Percentiles rank a stretch among this genome's conserved stretches.
phyloP scores from a whole-genome alignment of 1,284 basidiomycete genomes.

The Ganoderma boninense region DNA sequence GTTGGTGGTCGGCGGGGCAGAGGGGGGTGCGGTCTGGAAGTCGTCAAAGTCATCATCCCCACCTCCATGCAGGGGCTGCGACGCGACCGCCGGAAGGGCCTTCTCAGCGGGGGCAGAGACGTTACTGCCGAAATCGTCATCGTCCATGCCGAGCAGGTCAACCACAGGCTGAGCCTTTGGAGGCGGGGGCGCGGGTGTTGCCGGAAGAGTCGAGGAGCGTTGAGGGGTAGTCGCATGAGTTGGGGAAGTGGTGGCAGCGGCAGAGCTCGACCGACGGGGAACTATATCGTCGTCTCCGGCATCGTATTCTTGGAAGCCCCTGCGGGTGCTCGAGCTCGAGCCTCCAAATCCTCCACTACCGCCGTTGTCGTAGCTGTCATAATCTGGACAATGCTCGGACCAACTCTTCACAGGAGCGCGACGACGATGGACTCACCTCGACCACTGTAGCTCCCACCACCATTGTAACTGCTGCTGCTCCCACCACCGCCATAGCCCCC shows the following conservation, averaged over 20 bases:
- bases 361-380: conserved; percentile 43
- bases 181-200: conserved; percentile 50
- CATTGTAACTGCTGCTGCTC: conserved; percentile 45
- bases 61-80: conserved; percentile 30
- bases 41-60: conserved; percentile 90
- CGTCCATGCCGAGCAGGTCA: conserved; percentile 68
- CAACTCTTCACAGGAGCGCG: background rate
- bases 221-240: conserved; percentile 37
- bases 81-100: conserved; percentile 58
- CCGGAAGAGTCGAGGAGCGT: conserved; percentile 51
- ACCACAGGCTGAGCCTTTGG: conserved; percentile 50
- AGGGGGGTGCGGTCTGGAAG: conserved; percentile 83
- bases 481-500: conserved; percentile 39
- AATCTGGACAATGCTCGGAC: conserved; percentile 35
- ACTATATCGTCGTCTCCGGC: conserved; percentile 91
- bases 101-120: conserved; percentile 54
- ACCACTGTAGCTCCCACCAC: conserved; percentile 26
- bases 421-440: conserved; percentile 25
- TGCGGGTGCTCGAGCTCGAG: conserved; percentile 56
- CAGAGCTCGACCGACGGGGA: conserved; percentile 50
- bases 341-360: conserved; percentile 47
- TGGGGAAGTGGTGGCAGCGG: conserved; percentile 37
- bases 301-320: conserved; percentile 92
- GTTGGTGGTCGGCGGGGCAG: conserved; percentile 43
- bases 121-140: conserved; percentile 59